Conservation (phyloP, 257 asterid genomes). For the Solanum microdontum region DNA sequence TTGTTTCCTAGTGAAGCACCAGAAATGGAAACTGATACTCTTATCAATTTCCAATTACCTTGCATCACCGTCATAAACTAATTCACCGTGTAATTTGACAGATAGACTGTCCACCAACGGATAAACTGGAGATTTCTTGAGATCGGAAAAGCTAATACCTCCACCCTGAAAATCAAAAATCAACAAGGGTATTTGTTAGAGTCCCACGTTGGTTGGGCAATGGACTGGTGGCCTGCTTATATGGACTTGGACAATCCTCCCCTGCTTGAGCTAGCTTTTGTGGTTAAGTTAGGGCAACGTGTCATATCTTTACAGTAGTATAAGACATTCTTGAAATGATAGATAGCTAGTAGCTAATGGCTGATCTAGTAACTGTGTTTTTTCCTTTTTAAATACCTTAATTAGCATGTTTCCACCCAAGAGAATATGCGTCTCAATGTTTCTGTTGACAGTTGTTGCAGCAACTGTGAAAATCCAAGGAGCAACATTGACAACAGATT, state of each 20-base stretch:
- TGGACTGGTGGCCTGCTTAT: no score
- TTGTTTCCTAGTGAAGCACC: neutral
- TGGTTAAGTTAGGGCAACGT: no score
- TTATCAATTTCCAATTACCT: slow-evolving; percentile 16
- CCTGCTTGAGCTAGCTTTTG: no score
- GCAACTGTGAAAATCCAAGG: slow-evolving; percentile 12
- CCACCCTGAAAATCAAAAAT: slow-evolving; percentile 40
- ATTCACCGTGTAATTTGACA: slow-evolving; percentile 9
- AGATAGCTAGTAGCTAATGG: neutral
- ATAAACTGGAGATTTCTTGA: slow-evolving; percentile 34
- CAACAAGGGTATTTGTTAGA: neutral
- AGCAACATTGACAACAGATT: neutral
- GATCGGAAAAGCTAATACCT: slow-evolving; percentile 45
- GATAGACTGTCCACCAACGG: slow-evolving; percentile 39
- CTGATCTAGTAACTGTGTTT: neutral
- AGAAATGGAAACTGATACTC: neutral
- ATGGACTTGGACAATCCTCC: no score
- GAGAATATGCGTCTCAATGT: neutral
- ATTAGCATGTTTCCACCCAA: neutral
- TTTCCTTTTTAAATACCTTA: neutral
- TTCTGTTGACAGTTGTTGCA: slow-evolving; percentile 3
- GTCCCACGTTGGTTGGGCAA: no score
- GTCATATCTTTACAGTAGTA: no score
- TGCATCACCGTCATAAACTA: neutral
- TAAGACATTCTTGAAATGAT: neutral